A percentile compares a stretch with the other conserved stretches of the same genome.
Conservation (phyloP, 177 flowering plant genomes). For the Vitis hybrid region DNA sequence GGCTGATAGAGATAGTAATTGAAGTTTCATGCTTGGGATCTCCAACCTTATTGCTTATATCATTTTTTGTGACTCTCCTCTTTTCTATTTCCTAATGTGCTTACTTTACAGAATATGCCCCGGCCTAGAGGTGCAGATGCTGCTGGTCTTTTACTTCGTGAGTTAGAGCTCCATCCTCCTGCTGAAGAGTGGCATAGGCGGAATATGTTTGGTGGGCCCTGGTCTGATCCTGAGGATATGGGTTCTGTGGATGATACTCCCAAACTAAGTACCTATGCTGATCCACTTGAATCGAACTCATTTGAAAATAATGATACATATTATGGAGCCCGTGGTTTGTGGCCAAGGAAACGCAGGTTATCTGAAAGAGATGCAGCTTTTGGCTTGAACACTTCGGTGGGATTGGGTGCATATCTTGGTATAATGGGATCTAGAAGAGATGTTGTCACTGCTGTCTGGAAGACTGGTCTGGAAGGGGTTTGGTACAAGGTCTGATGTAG, state of each 20-base stretch:
- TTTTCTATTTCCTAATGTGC: not conserved
- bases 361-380: slow-evolving; percentile 99
- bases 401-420: slow-evolving; percentile 91
- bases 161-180: slow-evolving; percentile 97
- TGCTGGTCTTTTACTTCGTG: slow-evolving; percentile 95
- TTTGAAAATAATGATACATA: slow-evolving; percentile 44
- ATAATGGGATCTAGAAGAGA: slow-evolving; percentile 99
- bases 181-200: slow-evolving; percentile 99
- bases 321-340: slow-evolving; percentile 65
- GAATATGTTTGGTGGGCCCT: slow-evolving; percentile 95
- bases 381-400: slow-evolving; percentile 91
- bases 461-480: slow-evolving; percentile 93
- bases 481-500: slow-evolving; percentile 87
- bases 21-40: too few species aligned
- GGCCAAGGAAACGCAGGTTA: slow-evolving; percentile 98
- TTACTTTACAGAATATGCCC: slow-evolving; percentile 79
- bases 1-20: too few species aligned
- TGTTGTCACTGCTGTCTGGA: slow-evolving; percentile 95
- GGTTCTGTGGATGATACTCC: slow-evolving; percentile 48
- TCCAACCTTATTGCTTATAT: too few species aligned
- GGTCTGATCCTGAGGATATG: slow-evolving; percentile 86
- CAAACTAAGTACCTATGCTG: slow-evolving; percentile 40
- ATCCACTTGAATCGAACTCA: slow-evolving; percentile 38
- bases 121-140: slow-evolving; percentile 99
- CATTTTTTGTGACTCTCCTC: not conserved